Evolutionary conservation across 176 grass and related monocot genomes (phyloP).

Genomic region (Elymus sibiricus): DNA sequence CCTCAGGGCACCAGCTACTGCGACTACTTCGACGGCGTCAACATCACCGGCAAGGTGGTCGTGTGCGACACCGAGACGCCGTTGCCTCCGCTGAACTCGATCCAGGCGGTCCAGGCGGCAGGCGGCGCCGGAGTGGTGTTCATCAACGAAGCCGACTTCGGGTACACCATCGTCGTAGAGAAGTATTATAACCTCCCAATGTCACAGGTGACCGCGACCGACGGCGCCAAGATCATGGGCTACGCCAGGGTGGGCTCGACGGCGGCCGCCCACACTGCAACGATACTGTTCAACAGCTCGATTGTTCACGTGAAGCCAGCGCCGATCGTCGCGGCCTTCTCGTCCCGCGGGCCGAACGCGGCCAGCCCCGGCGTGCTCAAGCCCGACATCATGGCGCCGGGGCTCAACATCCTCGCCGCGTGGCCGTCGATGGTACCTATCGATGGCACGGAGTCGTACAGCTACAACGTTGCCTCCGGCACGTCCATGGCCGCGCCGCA

Average conservation of each 20-base stretch:
- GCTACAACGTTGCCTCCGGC: conserved; percentile 50
- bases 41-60: conserved; percentile 42
- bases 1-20: conserved; percentile 31
- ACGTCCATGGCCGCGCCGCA: conserved; percentile 83
- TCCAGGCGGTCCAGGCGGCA: conserved; percentile 12
- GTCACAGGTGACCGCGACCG: conserved; percentile 28
- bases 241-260: neutral
- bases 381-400: conserved; percentile 67
- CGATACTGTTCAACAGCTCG: conserved; percentile 47
- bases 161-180: conserved; percentile 35
- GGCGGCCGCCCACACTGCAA: neutral
- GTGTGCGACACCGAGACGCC: conserved; percentile 46
- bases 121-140: conserved; percentile 44
- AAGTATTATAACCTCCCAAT: conserved; percentile 33
- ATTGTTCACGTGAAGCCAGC: conserved; percentile 36
- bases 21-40: conserved; percentile 33
- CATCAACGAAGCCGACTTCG: conserved; percentile 29
- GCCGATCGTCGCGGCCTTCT: conserved; percentile 51
- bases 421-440: conserved; percentile 40
- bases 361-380: conserved; percentile 47
- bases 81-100: conserved; percentile 25
- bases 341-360: conserved; percentile 46
- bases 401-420: conserved; percentile 67
- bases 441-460: neutral
- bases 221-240: conserved; percentile 35